Conservation (phyloP, 2,329 filamentous ascomycete genomes). For the Kalmusia sp. region DNA sequence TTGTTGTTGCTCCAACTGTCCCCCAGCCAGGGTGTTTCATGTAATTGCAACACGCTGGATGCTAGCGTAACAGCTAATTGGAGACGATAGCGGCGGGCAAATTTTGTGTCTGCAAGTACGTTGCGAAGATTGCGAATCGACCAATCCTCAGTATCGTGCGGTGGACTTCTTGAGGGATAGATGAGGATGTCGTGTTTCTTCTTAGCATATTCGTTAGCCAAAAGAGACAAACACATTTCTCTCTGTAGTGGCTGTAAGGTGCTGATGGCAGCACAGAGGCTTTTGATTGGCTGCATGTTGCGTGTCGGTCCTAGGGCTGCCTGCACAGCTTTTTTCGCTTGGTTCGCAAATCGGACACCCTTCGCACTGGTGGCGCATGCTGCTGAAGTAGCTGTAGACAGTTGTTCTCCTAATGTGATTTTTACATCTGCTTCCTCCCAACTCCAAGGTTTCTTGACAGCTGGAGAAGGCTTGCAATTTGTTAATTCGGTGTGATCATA, state of each 20-base stretch:
- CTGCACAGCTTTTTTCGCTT: constrained; percentile 24
- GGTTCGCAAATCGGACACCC: constrained; percentile 20
- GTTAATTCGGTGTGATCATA: constrained; percentile 13
- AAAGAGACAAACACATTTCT: constrained; percentile 24
- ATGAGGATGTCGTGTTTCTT: constrained; percentile 26
- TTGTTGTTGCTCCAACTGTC: constrained; percentile 30
- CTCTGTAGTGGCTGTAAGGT: constrained; percentile 21
- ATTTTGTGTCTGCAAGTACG: constrained; percentile 19
- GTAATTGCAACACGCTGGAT: constrained; percentile 28
- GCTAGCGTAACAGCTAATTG: constrained; percentile 27
- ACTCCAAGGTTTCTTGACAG: constrained; percentile 15
- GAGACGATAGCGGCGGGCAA: constrained; percentile 22
- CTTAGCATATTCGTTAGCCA: constrained; percentile 19
- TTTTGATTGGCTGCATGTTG: constrained; percentile 23
- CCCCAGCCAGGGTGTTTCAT: constrained; percentile 32
- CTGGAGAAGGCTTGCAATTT: background rate
- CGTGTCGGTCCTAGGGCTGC: constrained; percentile 19
- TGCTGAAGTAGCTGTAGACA: background rate
- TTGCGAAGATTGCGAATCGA: constrained; percentile 18
- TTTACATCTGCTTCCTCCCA: constrained; percentile 31
- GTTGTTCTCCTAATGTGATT: constrained; percentile 9
- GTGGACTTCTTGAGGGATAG: constrained; percentile 18
- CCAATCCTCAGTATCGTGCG: constrained; percentile 19
- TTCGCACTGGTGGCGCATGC: background rate
- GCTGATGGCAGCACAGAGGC: constrained; percentile 25